Evolutionary conservation across 352 stramenopile species (phyloP).

Genomic region (Phytophthora macrochlamydospora): DNA sequence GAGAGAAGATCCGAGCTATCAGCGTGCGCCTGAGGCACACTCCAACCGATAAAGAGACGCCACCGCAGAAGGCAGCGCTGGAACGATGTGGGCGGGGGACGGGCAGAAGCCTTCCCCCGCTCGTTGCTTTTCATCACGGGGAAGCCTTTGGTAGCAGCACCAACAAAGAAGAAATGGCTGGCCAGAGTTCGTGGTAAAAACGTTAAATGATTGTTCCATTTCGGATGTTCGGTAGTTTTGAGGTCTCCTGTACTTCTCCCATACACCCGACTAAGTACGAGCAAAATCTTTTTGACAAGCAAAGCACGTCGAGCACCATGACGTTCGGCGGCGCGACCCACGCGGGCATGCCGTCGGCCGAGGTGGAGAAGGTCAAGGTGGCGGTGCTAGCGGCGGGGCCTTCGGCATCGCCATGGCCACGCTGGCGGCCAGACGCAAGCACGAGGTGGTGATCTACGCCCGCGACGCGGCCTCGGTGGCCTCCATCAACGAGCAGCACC

Average conservation of each 20-base stretch:
- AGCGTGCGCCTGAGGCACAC: conserved; percentile 73
- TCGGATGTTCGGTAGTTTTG: not conserved
- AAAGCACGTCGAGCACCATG: not conserved
- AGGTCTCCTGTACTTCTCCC: too few species aligned
- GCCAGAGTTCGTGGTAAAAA: not conserved
- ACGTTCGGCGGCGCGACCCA: conserved; percentile 58
- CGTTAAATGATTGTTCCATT: not conserved
- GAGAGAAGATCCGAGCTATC: conserved; percentile 82
- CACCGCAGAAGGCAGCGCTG: conserved; percentile 47
- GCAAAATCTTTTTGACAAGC: too few species aligned
- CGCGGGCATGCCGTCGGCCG: conserved; percentile 70
- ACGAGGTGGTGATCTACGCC: conserved; percentile 93
- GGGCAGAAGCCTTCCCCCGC: conserved; percentile 5
- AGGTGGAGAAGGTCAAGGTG: conserved; percentile 83
- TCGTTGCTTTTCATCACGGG: conserved; percentile 47
- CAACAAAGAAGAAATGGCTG: not conserved
- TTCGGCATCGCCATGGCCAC: conserved; percentile 96
- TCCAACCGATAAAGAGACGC: conserved; percentile 43
- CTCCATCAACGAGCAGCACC: conserved; percentile 92
- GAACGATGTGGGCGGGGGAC: conserved; percentile 41
- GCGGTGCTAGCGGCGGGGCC: conserved; percentile 92
- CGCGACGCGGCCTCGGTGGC: conserved; percentile 77
- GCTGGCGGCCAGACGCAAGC: conserved; percentile 89
- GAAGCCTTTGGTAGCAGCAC: conserved; percentile 18
- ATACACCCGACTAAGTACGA: too few species aligned